Base-by-base conservation (phyloP, 1,139 yeast species). In the Sugiyamaella pinicola region DNA sequence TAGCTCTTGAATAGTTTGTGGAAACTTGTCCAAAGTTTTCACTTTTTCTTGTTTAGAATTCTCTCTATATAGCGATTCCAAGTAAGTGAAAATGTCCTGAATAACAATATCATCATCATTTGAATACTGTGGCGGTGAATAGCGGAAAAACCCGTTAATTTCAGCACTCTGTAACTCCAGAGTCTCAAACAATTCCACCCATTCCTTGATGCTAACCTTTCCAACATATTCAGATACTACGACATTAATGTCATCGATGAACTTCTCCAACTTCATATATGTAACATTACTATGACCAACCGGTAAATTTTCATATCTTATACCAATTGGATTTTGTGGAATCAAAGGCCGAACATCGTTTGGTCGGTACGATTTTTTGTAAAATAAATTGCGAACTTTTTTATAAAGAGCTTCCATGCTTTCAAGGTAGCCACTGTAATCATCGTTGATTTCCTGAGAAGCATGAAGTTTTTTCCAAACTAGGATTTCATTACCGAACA, bases 361-460 rank as follows among this genome's bases (percentile, higher is more conserved):
- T 0, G 96, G 96, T 57, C 91, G 79, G 68, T 87, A 90, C 15
- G 88, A 78, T 64, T 86, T 87, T 68, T 85, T 87, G 55, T 88
- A 86, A 64, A 87, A 89, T 13, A 81, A 69, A 61, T 85, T 84
- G 66, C 90, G 83, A 61, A 87, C 79, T 60, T 81, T 82, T 63
- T 84, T 83, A 68, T 87, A 87, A 49, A 83, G 74, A 12, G 71
- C 73, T 12, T 81, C 83, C 61, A 88, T 64, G 1, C 67, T 58
- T 33, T 67, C 71, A 18, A 63, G 58, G 51, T 63, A 68, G 17
- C 52, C 54, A 39, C 58, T 60, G 46, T 74, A 64, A 15, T 69
- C 75, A 21, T 59, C 70, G 38, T 66, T 66, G 41, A 69, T 48
- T n/a, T 65, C 66, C 1, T 62, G 53, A 4, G 62, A 58, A 10